Conservation (phyloP, 305 asterid species). For the Salvia sclarea region DNA sequence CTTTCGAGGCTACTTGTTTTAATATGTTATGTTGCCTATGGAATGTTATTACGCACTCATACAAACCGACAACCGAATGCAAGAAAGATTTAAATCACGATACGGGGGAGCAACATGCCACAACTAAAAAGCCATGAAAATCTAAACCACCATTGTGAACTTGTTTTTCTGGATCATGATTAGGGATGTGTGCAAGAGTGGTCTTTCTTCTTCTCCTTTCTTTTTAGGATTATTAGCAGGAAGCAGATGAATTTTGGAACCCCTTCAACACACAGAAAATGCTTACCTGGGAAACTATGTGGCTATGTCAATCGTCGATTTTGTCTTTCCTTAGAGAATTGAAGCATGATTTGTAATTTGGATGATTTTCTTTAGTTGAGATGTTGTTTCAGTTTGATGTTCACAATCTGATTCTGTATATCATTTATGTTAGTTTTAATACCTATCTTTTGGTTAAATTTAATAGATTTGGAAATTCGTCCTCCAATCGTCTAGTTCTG, state of each 20-base stretch:
- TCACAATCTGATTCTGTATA: not conserved
- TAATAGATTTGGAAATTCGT: not conserved
- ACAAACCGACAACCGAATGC: too few relatives aligned
- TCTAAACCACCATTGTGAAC: not conserved
- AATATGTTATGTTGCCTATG: not conserved
- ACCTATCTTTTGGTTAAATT: not conserved
- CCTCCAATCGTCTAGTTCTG: too few relatives aligned
- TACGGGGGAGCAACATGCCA: not conserved
- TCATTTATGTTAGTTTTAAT: not conserved
- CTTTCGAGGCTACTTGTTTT: not conserved
- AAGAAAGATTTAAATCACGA: too few relatives aligned
- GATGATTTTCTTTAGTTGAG: not conserved
- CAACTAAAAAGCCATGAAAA: not conserved
- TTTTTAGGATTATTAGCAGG: not conserved
- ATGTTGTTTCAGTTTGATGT: too few relatives aligned
- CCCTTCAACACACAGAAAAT: too few relatives aligned
- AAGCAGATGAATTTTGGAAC: too few relatives aligned
- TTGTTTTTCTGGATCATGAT: conserved; percentile 1
- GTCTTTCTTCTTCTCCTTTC: not conserved
- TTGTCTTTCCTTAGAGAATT: not conserved
- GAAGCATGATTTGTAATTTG: not conserved
- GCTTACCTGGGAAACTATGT: too few relatives aligned
- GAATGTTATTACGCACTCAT: too few relatives aligned
- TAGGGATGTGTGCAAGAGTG: not conserved
- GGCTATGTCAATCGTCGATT: too few relatives aligned